Evolutionary conservation across 352 stramenopile species (phyloP), one percentile per base, ranked within the genome.

Genomic region (Phytophthora melonis): DNA sequence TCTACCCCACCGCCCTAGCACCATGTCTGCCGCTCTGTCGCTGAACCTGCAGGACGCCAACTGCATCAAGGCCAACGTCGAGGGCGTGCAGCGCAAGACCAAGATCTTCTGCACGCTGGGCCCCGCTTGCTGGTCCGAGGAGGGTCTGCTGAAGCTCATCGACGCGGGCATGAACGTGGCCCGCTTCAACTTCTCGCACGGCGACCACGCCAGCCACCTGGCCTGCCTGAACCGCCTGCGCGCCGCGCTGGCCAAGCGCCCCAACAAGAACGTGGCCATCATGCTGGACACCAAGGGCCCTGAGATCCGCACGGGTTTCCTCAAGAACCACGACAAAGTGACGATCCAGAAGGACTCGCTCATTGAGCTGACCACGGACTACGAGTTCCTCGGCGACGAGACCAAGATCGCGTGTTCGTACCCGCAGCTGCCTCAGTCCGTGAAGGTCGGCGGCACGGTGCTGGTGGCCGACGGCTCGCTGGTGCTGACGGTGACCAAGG

Each of bases 121-220:
- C 39, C 92, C 92, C 32, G 75, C 89, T 27, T 97, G 88, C 73
- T 99, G 97, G 96, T 92, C 91, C 43, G 93, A 99, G 36, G 91
- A 97, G 56, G 95, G 77, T 57, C 86, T 99, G 39, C 94, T 95
- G 25, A 64, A 93, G 52, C 75, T 92, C 50, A 89, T 92, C 58
- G 84, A 92, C 67, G 81, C 79, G 52, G 97, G 97, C 72, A 98
- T 99, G 93, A 97, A 95, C 69, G 88, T 99, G 16, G 98, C 98
- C 81, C 89, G 98, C 49, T 87, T 99, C 65, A 99, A 99, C 84
- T 99, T 99, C 81, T 99, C 94, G 47, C 98, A 99, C 83, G 98
- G 97, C 53, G 98, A 98, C 57, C 94, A 97, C 67, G 94, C 98
- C 66, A 94, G 69, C 57, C 86, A 93, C 73, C 74, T 77, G 68